phyloP scores from a whole-genome alignment of 2,329 filamentous ascomycete genomes.

The Ascochyta pisi region DNA sequence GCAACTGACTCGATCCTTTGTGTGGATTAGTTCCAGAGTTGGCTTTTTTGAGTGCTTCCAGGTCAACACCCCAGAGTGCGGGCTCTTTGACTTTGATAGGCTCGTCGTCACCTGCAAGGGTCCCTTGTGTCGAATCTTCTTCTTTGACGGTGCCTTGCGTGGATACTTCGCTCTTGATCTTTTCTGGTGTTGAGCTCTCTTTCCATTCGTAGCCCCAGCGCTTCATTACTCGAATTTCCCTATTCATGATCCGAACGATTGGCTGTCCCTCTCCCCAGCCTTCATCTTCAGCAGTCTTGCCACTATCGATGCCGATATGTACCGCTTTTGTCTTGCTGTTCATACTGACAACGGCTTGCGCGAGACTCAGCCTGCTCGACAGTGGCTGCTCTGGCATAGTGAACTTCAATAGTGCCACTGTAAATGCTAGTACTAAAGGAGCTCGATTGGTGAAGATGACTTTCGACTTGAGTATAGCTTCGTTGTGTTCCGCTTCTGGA shows the following conservation, averaged over 20 bases:
- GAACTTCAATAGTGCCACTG: conserved; percentile 73
- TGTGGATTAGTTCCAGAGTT: conserved; percentile 38
- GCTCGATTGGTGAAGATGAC: conserved; percentile 78
- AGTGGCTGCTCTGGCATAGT: conserved; percentile 87
- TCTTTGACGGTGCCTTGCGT: conserved; percentile 6
- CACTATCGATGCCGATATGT: conserved; percentile 73
- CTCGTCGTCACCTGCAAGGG: conserved; percentile 1
- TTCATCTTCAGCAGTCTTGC: conserved; percentile 70
- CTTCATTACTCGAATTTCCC: conserved; percentile 77
- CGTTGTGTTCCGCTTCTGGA: conserved; percentile 61
- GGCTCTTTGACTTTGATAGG: conserved; percentile 46
- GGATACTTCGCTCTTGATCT: not conserved
- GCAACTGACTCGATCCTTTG: conserved; percentile 59
- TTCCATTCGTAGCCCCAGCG: conserved; percentile 70
- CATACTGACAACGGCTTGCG: conserved; percentile 81
- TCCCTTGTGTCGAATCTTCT: conserved; percentile 18
- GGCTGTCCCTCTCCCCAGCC: conserved; percentile 80
- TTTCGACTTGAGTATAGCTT: conserved; percentile 65
- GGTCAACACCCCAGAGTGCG: conserved; percentile 65
- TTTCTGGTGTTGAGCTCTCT: conserved; percentile 8
- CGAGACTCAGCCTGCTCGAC: conserved; percentile 82
- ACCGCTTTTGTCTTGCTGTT: conserved; percentile 81
- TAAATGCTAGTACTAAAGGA: conserved; percentile 81
- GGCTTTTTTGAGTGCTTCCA: conserved; percentile 61
- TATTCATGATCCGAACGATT: conserved; percentile 72